A percentile compares a stretch with the other conserved stretches of the same genome.
Evolutionary conservation across 176 grass and related monocot species (phyloP).

Genomic region (Oryza longistaminata): DNA sequence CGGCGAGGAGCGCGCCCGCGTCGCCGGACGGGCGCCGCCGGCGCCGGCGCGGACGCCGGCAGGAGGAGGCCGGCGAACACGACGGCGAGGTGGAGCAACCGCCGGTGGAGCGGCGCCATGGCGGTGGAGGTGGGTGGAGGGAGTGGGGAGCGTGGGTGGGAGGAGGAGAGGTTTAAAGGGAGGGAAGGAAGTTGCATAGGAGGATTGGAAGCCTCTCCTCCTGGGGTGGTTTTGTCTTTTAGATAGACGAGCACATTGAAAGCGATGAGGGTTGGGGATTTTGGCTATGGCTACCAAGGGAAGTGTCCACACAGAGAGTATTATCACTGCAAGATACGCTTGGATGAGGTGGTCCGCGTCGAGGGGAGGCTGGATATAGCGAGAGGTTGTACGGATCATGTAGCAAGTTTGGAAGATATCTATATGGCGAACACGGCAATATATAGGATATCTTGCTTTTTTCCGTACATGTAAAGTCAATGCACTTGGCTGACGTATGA

Average conservation of each 20-base stretch:
- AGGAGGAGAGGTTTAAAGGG: conserved; percentile 35
- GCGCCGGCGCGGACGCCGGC: background rate
- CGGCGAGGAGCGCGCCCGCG: conserved; percentile 42
- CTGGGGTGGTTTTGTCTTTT: conserved; percentile 23
- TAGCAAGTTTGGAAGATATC: rapidly evolving
- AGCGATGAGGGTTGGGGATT: background rate
- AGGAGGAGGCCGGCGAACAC: background rate
- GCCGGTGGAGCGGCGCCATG: conserved; percentile 34
- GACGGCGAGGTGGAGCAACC: conserved; percentile 14
- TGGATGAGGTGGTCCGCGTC: rapidly evolving
- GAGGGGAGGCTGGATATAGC: background rate
- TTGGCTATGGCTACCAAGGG: background rate
- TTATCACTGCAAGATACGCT: rapidly evolving
- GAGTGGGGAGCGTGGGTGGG: conserved; percentile 12
- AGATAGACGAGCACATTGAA: background rate
- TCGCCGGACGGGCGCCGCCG: conserved; percentile 37
- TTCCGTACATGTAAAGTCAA: background rate
- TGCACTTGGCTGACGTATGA: rapidly evolving
- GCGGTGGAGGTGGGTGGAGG: conserved; percentile 4
- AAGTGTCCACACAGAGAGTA: background rate
- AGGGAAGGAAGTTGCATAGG: conserved; percentile 20
- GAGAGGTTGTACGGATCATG: too few species aligned
- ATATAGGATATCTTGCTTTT: background rate
- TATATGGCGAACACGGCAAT: rapidly evolving
- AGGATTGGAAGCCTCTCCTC: conserved; percentile 29